phyloP scores from a whole-genome alignment of 805 yeast genomes.

The Lipomyces japonicus region DNA sequence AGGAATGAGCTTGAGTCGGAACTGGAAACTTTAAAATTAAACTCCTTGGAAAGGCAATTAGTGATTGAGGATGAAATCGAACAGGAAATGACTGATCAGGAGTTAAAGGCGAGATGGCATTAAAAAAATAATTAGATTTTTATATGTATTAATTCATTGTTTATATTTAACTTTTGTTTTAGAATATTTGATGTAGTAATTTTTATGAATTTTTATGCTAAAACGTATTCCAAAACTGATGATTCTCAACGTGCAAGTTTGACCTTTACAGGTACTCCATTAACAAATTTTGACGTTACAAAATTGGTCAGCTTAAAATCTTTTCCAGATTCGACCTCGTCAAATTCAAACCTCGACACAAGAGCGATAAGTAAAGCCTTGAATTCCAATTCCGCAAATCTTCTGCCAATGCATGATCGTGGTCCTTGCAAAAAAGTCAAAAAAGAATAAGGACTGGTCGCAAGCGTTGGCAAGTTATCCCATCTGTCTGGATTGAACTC shows the following conservation, averaged over 20 bases:
- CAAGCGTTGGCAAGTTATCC: constrained; percentile 13
- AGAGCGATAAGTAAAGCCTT: constrained; percentile 17
- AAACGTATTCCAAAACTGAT: no score
- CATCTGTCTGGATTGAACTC: constrained; percentile 24
- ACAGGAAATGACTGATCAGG: not conserved
- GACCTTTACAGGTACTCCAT: constrained; percentile 8
- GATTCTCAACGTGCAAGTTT: constrained; percentile 1
- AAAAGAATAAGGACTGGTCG: constrained; percentile 7
- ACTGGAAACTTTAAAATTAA: constrained; percentile 4
- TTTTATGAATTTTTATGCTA: no score
- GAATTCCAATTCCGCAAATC: constrained; percentile 21
- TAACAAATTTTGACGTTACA: constrained; percentile 12
- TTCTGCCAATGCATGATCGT: constrained; percentile 21
- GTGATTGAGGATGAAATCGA: constrained; percentile 7
- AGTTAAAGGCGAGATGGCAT: not conserved
- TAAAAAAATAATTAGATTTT: not conserved
- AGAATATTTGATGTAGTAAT: no score
- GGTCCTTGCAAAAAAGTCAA: constrained; percentile 22
- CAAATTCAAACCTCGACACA: constrained; percentile 16
- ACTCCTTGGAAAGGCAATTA: constrained; percentile 13
- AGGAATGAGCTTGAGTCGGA: not conserved
- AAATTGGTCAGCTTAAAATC: constrained; percentile 4
- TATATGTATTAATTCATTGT: not conserved
- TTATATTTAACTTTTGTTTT: no score
- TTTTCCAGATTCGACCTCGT: constrained; percentile 5